Evolutionary conservation across 495 filamentous ascomycete species (phyloP).

Genomic region (Trichoderma virens): DNA sequence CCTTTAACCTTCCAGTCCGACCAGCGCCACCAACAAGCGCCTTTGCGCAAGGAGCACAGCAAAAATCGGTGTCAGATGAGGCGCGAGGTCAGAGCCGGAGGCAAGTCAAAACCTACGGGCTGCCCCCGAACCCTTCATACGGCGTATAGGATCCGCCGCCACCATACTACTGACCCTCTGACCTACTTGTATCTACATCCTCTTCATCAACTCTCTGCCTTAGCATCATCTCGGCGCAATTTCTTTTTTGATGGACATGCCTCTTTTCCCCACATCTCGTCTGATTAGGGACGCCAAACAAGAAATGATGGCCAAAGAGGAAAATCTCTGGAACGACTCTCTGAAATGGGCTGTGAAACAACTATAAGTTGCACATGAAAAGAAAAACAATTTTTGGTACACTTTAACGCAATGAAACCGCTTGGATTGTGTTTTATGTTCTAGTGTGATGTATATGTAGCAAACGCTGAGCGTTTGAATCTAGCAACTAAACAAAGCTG

Average conservation of each 20-base stretch:
- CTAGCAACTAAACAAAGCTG: neutral
- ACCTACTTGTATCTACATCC: neutral
- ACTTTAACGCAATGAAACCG: neutral
- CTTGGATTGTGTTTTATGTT: neutral
- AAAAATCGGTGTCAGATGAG: constrained; percentile 35
- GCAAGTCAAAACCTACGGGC: constrained; percentile 32
- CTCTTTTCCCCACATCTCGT: neutral
- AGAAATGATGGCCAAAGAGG: neutral
- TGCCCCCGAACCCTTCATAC: constrained; percentile 27
- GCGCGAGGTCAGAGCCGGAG: constrained; percentile 29
- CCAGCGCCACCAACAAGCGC: constrained; percentile 35
- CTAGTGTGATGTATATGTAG: neutral
- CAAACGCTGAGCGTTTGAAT: neutral
- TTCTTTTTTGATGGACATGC: neutral
- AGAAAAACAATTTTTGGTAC: neutral
- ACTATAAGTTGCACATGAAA: neutral
- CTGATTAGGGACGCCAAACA: neutral
- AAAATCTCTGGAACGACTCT: neutral
- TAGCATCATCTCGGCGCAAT: neutral
- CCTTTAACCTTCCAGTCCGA: constrained; percentile 42
- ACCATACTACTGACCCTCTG: constrained; percentile 14
- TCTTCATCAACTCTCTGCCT: neutral
- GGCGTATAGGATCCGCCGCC: constrained; percentile 14
- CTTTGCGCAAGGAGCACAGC: constrained; percentile 37
- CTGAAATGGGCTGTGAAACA: neutral